These are phyloP conservation scores for Blastomyces parvus DNA, from an alignment of 2,329 filamentous ascomycete species.

Conservation along the genomic window DNA sequence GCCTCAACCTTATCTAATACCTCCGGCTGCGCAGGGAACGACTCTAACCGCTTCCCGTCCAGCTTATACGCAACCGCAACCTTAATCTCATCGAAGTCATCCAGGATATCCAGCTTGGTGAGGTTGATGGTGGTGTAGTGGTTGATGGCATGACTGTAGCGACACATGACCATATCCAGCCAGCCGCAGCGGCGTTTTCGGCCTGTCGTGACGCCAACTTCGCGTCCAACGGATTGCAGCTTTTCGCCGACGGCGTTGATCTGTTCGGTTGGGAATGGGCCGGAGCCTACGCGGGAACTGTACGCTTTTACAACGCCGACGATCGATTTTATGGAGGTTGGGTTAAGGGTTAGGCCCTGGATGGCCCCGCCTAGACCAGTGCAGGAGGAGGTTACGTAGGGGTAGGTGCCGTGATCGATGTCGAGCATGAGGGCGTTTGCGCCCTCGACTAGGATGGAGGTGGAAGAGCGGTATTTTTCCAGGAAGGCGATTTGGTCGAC, in stretches of 20 bases:
- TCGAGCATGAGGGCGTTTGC: slow-evolving; percentile 57
- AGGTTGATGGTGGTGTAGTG: slow-evolving; percentile 50
- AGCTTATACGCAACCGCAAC: slow-evolving; percentile 50
- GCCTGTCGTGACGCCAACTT: slow-evolving; percentile 51
- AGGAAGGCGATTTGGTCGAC: slow-evolving; percentile 44
- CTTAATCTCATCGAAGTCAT: slow-evolving; percentile 55
- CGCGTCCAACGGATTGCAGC: slow-evolving; percentile 47
- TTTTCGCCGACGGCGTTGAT: slow-evolving; percentile 48
- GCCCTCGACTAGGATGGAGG: slow-evolving; percentile 52
- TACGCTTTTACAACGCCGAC: slow-evolving; percentile 59
- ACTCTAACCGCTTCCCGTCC: slow-evolving; percentile 41
- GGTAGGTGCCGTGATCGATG: slow-evolving; percentile 45
- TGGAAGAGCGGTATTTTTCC: slow-evolving; percentile 44
- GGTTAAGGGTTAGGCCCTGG: slow-evolving; percentile 51
- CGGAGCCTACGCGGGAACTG: slow-evolving; percentile 50
- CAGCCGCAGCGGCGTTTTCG: slow-evolving; percentile 55
- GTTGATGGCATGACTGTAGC: slow-evolving; percentile 50
- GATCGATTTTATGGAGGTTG: slow-evolving; percentile 47
- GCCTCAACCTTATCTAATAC: slow-evolving; percentile 46
- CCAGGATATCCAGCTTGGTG: slow-evolving; percentile 56
- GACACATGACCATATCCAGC: slow-evolving; percentile 56
- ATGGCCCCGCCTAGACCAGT: slow-evolving; percentile 43
- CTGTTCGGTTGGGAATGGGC: slow-evolving; percentile 56
- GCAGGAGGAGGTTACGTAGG: slow-evolving; percentile 41
- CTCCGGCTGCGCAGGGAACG: slow-evolving; percentile 50